Percentiles rank a stretch among this genome's conserved stretches.
Conservation (phyloP, 2,329 filamentous ascomycete species). For the Ophiostoma fasciatum region DNA sequence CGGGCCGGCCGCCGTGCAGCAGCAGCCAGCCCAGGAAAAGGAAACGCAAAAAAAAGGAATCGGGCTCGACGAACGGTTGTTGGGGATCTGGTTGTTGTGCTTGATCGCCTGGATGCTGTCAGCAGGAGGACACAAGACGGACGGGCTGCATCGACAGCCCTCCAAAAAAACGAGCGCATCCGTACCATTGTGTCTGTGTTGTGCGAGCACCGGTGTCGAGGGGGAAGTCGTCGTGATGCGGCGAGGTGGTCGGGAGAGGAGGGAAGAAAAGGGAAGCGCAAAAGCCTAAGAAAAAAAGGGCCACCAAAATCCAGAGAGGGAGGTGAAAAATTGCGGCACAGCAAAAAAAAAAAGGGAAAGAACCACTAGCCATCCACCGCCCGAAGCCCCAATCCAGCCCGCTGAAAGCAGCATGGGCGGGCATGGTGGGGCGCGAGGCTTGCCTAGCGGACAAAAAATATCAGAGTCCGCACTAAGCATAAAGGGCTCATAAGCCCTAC, state of each 20-base stretch:
- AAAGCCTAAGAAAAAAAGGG: no score
- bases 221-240: slow-evolving; percentile 1
- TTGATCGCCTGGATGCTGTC: slow-evolving; percentile 66
- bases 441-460: no score
- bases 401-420: no score
- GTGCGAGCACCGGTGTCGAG: slow-evolving; percentile 29
- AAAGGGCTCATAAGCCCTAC: no score
- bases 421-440: no score
- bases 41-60: slow-evolving; percentile 13
- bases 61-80: slow-evolving; percentile 60
- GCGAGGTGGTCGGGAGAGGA: no score
- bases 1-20: background rate
- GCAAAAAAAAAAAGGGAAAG: slow-evolving; percentile 5
- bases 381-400: no score
- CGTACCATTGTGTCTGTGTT: slow-evolving; percentile 38
- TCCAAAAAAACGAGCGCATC: no score
- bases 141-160: slow-evolving; percentile 2
- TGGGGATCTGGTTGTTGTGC: slow-evolving; percentile 97
- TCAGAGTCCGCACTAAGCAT: no score
- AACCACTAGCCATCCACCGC: background rate
- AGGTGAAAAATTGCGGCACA: slow-evolving; percentile 3
- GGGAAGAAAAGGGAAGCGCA: slow-evolving; percentile 1
- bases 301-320: slow-evolving; percentile 3
- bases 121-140: slow-evolving; percentile 3
- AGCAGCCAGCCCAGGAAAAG: no score